A percentile compares a stretch with the other conserved stretches of the same genome.
These are phyloP conservation scores for Leccinum disarticulatum DNA, from an alignment of 768 basidiomycete genomes.

Conservation along the genomic window DNA sequence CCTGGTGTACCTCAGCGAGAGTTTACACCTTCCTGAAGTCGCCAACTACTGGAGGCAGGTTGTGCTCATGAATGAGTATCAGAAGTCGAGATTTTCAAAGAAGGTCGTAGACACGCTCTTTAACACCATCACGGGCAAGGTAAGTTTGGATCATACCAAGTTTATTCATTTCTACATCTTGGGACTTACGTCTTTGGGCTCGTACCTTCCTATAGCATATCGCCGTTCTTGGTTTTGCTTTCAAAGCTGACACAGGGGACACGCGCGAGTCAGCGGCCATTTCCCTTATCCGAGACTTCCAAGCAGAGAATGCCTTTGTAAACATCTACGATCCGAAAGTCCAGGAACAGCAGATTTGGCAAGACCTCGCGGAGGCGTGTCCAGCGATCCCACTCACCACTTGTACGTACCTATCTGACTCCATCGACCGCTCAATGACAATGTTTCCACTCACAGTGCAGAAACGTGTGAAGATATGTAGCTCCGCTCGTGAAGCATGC, in stretches of 20 bases:
- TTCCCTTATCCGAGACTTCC: slow-evolving; percentile 92
- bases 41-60: slow-evolving; percentile 98
- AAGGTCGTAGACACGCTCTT: slow-evolving; percentile 96
- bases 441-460: slow-evolving; percentile 54
- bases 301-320: slow-evolving; percentile 81
- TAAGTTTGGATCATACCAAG: slow-evolving; percentile 30
- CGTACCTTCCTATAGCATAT: slow-evolving; percentile 57
- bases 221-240: slow-evolving; percentile 96
- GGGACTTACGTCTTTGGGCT: slow-evolving; percentile 6
- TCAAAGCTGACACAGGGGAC: slow-evolving; percentile 99
- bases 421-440: neutral
- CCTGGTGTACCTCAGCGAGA: slow-evolving; percentile 95
- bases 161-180: slow-evolving; percentile 4
- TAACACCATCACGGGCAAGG: slow-evolving; percentile 97
- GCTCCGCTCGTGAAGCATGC: slow-evolving; percentile 84
- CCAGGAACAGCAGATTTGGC: slow-evolving; percentile 82
- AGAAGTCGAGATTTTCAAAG: slow-evolving; percentile 94
- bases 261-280: slow-evolving; percentile 97
- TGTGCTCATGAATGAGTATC: slow-evolving; percentile 98
- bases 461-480: slow-evolving; percentile 79
- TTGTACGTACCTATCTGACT: slow-evolving; percentile 48
- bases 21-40: slow-evolving; percentile 92
- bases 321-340: slow-evolving; percentile 94
- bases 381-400: slow-evolving; percentile 60
- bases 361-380: slow-evolving; percentile 67